Evolutionary conservation across 805 yeast genomes (phyloP), one percentile per base, ranked within the genome.

Genomic region (Nakazawaea siamensis): DNA sequence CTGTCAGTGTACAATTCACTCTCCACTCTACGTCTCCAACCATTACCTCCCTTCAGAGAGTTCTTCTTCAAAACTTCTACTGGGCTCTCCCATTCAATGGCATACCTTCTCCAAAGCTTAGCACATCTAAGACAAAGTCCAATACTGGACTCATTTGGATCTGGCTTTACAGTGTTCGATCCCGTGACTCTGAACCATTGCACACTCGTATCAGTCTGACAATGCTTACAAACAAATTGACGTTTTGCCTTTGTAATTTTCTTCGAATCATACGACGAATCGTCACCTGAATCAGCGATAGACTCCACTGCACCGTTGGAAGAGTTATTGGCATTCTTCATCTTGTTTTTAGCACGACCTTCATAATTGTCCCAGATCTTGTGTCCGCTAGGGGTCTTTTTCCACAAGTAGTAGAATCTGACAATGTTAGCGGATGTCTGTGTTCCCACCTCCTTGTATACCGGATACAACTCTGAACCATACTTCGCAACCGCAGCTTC

Each of bases 91-190:
- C 97, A 92, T 8, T 64, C 66, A 0, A 84, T 77, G 0, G 87
- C 96, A 54, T 90, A 90, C 26, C 94, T 62, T 53, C 95, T 68
- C 97, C 97, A 90, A 19, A 92, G 51, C 39, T 82, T 68, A 0
- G 96, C 95, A 61, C 98, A 90, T 35, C 97, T 64, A 19, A 69
- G 58, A 54, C 98, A 90, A 11, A 90, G 59, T 0, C 87, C 96
- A 12, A 64, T 55, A 2, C 75, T 58, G 1, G 59, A 47, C 5
- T 58, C 50, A 8, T 50, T 45, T 1, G 50, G 46, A n/a, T 46
- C 46, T 4, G 58, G 54, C 10, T 65, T 62, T 4, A 55, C 55
- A 2, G 64, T 59, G 19, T 64, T 67, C 10, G 10, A 7, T 1
- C 90, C 92, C 1, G 92, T 80, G 1, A 79, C 70, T 34, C 81